Percentiles rank a stretch among this genome's conserved stretches.
Evolutionary conservation across 352 stramenopile genomes (phyloP).

Genomic region (Phytophthora hybrid): DNA sequence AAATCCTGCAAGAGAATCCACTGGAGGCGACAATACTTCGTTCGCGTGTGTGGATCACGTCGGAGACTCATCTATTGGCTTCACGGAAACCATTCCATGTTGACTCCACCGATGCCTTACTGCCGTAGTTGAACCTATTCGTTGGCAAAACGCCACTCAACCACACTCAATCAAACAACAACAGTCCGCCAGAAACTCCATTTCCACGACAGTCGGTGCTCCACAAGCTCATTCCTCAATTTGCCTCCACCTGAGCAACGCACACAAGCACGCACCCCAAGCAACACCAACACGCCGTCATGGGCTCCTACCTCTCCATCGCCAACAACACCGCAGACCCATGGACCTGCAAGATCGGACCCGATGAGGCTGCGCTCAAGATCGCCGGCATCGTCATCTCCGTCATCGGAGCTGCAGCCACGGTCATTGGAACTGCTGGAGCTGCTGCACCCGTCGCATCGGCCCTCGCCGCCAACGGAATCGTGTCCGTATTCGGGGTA

Average conservation of each 20-base stretch:
- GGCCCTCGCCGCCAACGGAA: conserved; percentile 34
- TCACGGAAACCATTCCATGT: background rate
- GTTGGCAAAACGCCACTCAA: background rate
- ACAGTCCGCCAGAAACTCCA: background rate
- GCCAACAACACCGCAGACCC: conserved; percentile 53
- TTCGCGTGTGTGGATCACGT: background rate
- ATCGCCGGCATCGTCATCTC: conserved; percentile 25
- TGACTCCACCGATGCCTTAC: background rate
- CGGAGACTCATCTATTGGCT: conserved; percentile 9
- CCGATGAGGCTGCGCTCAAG: conserved; percentile 34
- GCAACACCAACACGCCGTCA: conserved; percentile 18
- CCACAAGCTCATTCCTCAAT: conserved; percentile 28
- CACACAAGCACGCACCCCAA: background rate
- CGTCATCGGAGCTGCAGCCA: conserved; percentile 35
- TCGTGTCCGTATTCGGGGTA: conserved; percentile 46
- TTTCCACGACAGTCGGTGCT: background rate
- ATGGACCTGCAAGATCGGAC: conserved; percentile 52
- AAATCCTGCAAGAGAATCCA: background rate
- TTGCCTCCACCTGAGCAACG: background rate
- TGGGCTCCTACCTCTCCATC: conserved; percentile 60
- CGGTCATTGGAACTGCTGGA: conserved; percentile 38
- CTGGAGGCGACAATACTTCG: conserved; percentile 14
- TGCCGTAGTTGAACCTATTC: background rate
- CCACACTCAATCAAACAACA: background rate
- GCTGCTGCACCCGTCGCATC: conserved; percentile 41